Percentiles rank a stretch among this genome's conserved stretches.
phyloP scores from a whole-genome alignment of 2,329 filamentous ascomycete genomes.

The Arachnopeziza araneosa region DNA sequence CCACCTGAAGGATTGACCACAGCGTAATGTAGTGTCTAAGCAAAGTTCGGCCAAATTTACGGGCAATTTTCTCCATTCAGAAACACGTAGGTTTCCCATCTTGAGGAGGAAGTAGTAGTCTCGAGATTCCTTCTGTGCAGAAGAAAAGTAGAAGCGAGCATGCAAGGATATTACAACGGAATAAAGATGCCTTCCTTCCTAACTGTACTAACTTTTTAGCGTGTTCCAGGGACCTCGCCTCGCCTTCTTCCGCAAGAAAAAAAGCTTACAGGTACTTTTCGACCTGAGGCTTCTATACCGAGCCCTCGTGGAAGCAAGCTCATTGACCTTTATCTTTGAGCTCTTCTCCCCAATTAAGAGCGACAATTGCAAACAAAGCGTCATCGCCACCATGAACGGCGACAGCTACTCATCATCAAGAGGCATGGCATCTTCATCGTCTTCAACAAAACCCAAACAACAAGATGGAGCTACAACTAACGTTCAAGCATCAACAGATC shows the following conservation, averaged over 20 bases:
- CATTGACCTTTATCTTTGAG: neutral
- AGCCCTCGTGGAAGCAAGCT: constrained; percentile 4
- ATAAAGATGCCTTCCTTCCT: too few species aligned
- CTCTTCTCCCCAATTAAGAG: neutral
- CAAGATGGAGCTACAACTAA: constrained; percentile 31
- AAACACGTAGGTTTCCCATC: constrained; percentile 39
- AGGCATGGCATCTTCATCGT: constrained; percentile 45
- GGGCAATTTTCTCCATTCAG: constrained; percentile 84
- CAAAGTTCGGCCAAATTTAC: constrained; percentile 79
- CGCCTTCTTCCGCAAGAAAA: neutral
- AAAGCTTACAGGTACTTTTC: neutral
- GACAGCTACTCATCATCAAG: constrained; percentile 74
- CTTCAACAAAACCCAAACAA: constrained; percentile 24
- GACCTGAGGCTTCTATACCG: neutral
- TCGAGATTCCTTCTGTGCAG: neutral
- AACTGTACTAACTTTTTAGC: neutral
- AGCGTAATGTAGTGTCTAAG: constrained; percentile 89
- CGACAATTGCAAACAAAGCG: neutral
- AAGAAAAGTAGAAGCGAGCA: too few species aligned
- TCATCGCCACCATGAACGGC: constrained; percentile 64
- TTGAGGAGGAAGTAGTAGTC: neutral
- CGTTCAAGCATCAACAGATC: constrained; percentile 36
- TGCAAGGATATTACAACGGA: too few species aligned
- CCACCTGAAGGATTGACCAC: constrained; percentile 97
- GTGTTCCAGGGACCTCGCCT: neutral